Evolutionary conservation across 208 protist species (phyloP).

Genomic region (Trypanosoma cruzi): DNA sequence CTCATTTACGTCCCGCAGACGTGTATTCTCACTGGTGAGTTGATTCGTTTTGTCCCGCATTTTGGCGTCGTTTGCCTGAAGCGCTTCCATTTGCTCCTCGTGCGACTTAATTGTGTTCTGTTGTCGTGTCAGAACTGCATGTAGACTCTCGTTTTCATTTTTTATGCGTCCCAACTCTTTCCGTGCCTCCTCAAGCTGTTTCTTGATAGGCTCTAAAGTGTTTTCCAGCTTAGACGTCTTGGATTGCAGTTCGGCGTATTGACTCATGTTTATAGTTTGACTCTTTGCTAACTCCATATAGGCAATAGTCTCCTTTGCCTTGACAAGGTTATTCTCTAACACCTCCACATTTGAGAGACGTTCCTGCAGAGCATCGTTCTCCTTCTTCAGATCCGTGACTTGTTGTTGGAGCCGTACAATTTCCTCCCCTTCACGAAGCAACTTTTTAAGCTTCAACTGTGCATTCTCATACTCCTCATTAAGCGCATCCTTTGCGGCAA

Average conservation of each 20-base stretch:
- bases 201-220: slow-evolving; percentile 67
- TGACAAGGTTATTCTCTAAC: slow-evolving; percentile 77
- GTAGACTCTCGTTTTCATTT: slow-evolving; percentile 63
- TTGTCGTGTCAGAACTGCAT: slow-evolving; percentile 52
- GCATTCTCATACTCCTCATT: slow-evolving; percentile 46
- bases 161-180: slow-evolving; percentile 66
- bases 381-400: slow-evolving; percentile 46
- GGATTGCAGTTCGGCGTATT: slow-evolving; percentile 80
- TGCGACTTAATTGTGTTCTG: slow-evolving; percentile 63
- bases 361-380: slow-evolving; percentile 59
- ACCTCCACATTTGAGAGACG: slow-evolving; percentile 54
- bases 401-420: slow-evolving; percentile 40
- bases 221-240: slow-evolving; percentile 73
- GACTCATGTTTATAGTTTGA: slow-evolving; percentile 76
- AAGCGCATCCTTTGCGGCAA: slow-evolving; percentile 43
- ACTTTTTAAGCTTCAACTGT: slow-evolving; percentile 53
- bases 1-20: slow-evolving; percentile 58
- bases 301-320: slow-evolving; percentile 89
- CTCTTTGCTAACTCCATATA: slow-evolving; percentile 88
- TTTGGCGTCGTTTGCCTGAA: slow-evolving; percentile 62
- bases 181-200: slow-evolving; percentile 64
- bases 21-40: slow-evolving; percentile 59
- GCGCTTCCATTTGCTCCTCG: slow-evolving; percentile 53
- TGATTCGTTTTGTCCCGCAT: slow-evolving; percentile 53
- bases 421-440: slow-evolving; percentile 51